phyloP scores from a whole-genome alignment of 306 rosid species.

The Lathyrus aphaca region DNA sequence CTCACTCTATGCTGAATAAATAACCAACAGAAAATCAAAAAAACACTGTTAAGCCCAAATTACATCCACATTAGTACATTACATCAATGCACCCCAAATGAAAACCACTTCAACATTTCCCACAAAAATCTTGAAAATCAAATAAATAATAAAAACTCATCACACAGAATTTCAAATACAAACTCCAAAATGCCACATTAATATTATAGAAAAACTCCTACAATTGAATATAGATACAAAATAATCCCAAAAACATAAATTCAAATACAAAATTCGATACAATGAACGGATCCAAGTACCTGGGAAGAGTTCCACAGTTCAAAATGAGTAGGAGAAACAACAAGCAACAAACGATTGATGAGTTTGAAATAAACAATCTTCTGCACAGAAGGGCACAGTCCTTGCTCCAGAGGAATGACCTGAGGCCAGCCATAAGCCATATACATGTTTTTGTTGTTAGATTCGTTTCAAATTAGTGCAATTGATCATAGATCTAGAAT shows the following conservation, averaged over 20 bases:
- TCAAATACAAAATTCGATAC: no score
- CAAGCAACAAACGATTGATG: slow-evolving; percentile 70
- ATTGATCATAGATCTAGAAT: slow-evolving; percentile 50
- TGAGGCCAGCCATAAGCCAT: slow-evolving; percentile 99
- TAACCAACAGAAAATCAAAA: slow-evolving; percentile 47
- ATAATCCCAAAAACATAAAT: neutral
- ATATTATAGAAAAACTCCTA: neutral
- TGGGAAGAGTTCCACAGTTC: slow-evolving; percentile 94
- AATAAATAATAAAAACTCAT: neutral
- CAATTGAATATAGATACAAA: slow-evolving; percentile 17
- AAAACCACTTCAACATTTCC: slow-evolving; percentile 37
- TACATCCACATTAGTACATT: slow-evolving; percentile 42
- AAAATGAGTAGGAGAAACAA: slow-evolving; percentile 81
- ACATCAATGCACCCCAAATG: slow-evolving; percentile 23
- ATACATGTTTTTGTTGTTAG: slow-evolving; percentile 57
- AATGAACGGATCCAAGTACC: slow-evolving; percentile 49
- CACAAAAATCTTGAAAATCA: neutral
- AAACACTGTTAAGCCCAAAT: slow-evolving; percentile 47
- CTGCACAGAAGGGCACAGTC: slow-evolving; percentile 67
- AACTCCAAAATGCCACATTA: slow-evolving; percentile 34
- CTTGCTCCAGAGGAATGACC: slow-evolving; percentile 84
- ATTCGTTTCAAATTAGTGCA: slow-evolving; percentile 36
- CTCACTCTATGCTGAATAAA: slow-evolving; percentile 74
- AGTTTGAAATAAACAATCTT: slow-evolving; percentile 74
- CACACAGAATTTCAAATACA: slow-evolving; percentile 23